phyloP scores from a whole-genome alignment of 176 grass and related monocot species.

The sorghum (Sorghum bicolor) region DNA sequence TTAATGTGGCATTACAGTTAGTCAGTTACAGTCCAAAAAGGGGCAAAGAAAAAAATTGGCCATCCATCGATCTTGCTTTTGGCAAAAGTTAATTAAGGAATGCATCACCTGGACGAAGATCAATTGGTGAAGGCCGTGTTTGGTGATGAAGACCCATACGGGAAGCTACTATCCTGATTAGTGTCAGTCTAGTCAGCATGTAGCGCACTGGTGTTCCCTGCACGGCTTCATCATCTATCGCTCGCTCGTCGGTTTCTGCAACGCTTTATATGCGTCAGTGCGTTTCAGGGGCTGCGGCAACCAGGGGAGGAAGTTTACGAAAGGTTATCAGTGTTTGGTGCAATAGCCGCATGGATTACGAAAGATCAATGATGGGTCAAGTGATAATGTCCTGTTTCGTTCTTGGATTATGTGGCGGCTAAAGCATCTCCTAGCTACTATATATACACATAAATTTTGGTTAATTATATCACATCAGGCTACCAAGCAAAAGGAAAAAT shows the following conservation, averaged over 20 bases:
- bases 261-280: neutral
- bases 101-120: neutral
- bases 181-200: constrained; percentile 11
- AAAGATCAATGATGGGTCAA: neutral
- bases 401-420: too few relatives aligned
- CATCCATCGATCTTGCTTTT: neutral
- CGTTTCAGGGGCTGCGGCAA: constrained; percentile 13
- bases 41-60: neutral
- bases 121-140: constrained; percentile 16
- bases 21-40: neutral
- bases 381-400: neutral
- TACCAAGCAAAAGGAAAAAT: neutral
- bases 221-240: neutral
- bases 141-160: constrained; percentile 5
- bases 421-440: too few relatives aligned
- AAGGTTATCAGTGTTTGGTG: neutral
- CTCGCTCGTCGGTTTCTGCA: constrained; percentile 1
- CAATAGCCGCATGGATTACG: neutral
- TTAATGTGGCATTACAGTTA: neutral
- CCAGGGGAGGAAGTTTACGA: neutral
- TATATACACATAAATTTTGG: neutral
- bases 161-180: neutral
- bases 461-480: neutral
- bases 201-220: constrained; percentile 23
- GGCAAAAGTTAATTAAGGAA: neutral